Percentiles rank a stretch among this genome's conserved stretches.
Evolutionary conservation across 2,329 filamentous ascomycete species (phyloP).

Genomic region (Colletotrichum paranaense): DNA sequence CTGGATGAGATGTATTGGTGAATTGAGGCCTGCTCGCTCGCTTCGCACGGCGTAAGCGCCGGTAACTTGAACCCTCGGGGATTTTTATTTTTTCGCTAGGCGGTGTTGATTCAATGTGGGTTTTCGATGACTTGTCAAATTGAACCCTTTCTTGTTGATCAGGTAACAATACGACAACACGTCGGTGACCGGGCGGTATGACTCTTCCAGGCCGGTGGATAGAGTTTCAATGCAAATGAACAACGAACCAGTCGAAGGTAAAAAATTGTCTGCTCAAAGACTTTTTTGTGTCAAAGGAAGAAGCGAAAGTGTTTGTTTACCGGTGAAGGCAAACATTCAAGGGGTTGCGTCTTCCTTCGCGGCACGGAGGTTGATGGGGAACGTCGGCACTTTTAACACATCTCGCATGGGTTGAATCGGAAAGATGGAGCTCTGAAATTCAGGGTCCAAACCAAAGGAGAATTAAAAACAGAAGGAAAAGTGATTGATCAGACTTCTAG

Average conservation of each 20-base stretch:
- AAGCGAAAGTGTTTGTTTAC: not conserved
- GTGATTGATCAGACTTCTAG: constrained; percentile 24
- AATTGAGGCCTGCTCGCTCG: constrained; percentile 32
- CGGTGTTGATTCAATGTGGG: not conserved
- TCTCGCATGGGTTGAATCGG: not conserved
- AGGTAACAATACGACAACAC: constrained; percentile 3
- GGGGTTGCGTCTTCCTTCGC: not conserved
- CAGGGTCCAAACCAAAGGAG: constrained; percentile 25
- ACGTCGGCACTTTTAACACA: constrained; percentile 24
- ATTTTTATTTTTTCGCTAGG: not conserved
- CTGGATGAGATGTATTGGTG: not conserved
- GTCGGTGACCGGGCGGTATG: not conserved
- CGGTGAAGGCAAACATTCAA: not conserved
- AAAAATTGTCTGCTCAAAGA: constrained; percentile 1
- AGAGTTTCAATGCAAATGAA: constrained; percentile 6
- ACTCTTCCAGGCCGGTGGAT: constrained; percentile 18
- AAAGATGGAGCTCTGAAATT: not conserved
- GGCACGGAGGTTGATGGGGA: not conserved
- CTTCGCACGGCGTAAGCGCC: not conserved
- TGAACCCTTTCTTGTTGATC: not conserved
- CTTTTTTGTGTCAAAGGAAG: not conserved
- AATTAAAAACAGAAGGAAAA: not conserved
- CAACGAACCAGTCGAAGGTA: constrained; percentile 21
- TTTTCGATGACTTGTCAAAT: constrained; percentile 4
- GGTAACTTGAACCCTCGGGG: constrained; percentile 4